Percentiles rank a stretch among this genome's conserved stretches.
Conservation (phyloP, 2,329 filamentous ascomycete species). For the Myriosclerotinia duriaeana region DNA sequence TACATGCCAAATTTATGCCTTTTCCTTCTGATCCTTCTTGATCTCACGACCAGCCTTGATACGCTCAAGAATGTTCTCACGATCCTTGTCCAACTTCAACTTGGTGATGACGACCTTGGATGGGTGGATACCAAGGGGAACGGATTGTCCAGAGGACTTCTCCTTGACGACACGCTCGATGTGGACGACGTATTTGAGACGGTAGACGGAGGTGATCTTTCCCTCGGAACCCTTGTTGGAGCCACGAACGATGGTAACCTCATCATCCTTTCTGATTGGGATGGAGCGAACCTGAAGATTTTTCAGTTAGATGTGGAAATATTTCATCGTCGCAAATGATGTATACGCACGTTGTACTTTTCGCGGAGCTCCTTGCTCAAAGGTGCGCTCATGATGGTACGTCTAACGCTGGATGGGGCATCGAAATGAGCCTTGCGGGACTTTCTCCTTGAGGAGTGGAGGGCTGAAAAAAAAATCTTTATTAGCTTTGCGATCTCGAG, state of each 20-base stretch:
- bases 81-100: constrained; percentile 97
- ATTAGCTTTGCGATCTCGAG: constrained; percentile 19
- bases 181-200: constrained; percentile 97
- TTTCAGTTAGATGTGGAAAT: constrained; percentile 24
- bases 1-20: constrained; percentile 33
- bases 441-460: constrained; percentile 91
- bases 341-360: constrained; percentile 87
- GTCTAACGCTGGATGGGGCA: constrained; percentile 90
- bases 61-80: constrained; percentile 83
- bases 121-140: constrained; percentile 90
- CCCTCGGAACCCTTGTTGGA: constrained; percentile 97
- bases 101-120: constrained; percentile 98
- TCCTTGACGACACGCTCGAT: constrained; percentile 95
- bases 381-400: constrained; percentile 94
- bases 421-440: constrained; percentile 98
- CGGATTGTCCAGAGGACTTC: constrained; percentile 95
- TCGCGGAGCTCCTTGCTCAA: constrained; percentile 96
- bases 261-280: constrained; percentile 96
- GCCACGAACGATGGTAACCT: constrained; percentile 89
- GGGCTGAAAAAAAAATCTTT: constrained; percentile 45
- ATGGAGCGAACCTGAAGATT: constrained; percentile 79
- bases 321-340: not conserved
- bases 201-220: constrained; percentile 97
- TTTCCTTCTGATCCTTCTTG: constrained; percentile 57
- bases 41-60: constrained; percentile 78